These are phyloP conservation scores for Solanum rostratum DNA, from an alignment of 257 asterid genomes.

Conservation along the genomic window DNA sequence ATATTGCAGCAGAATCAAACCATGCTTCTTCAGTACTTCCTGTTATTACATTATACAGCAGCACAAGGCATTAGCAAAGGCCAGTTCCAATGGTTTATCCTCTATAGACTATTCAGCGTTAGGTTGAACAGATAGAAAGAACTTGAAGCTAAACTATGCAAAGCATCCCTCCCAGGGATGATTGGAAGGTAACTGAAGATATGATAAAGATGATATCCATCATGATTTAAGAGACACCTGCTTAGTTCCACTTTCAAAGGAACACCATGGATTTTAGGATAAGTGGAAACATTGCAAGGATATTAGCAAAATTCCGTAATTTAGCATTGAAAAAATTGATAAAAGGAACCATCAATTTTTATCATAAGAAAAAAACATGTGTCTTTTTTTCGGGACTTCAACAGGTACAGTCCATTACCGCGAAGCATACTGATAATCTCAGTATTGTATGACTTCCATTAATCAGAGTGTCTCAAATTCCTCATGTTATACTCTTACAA, in stretches of 20 bases:
- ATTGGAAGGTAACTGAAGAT: neutral
- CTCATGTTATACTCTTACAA: neutral
- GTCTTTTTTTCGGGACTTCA: neutral
- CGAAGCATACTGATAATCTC: neutral
- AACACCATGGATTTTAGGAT: neutral
- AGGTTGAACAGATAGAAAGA: neutral
- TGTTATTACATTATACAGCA: constrained; percentile 9
- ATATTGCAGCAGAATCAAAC: constrained; percentile 67
- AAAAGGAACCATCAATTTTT: neutral
- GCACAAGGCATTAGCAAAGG: neutral
- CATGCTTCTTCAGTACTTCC: constrained; percentile 83
- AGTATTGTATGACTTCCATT: neutral
- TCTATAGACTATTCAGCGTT: neutral
- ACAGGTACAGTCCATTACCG: neutral
- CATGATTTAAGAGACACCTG: neutral
- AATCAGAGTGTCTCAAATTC: neutral
- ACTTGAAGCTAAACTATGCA: neutral
- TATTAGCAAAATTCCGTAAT: neutral
- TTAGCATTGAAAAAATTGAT: neutral
- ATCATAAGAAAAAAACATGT: neutral
- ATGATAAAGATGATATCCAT: neutral
- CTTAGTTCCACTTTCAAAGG: neutral
- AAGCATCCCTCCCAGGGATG: neutral
- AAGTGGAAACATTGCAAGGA: neutral
- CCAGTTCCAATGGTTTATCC: neutral